Base-by-base conservation (phyloP, 306 rosid species). In the Medicago lupulina region DNA sequence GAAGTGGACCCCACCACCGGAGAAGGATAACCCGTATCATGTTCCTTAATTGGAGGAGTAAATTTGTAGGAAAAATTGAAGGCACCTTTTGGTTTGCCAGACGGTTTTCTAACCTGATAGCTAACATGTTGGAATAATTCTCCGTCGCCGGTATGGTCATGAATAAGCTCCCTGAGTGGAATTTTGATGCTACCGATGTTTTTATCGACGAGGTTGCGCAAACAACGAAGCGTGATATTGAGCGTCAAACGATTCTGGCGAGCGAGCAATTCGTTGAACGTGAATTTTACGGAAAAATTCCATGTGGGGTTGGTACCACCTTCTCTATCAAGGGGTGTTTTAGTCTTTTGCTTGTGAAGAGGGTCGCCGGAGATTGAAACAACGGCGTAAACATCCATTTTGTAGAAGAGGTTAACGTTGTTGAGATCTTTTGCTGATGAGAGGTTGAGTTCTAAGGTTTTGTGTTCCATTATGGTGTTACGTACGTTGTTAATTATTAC, bases 311-410 rank as follows among this genome's bases (percentile, higher is more conserved):
- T 55, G 28, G 57, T 72, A 14, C 96, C 96, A 8, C 85, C 80
- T 36, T 65, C 79, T 9, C 44, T 47, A 75, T 82, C 75, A 1
- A 87, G 78, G 11, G 81, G 68, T 49, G 97, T 85, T 61, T 83
- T 84, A 60, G 55, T 47, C 19, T 47, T 74, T n/a, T 84, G 88
- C 5, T 16, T 40, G 23, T 41, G 7, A 4, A 6, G 12, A 4
- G 73, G 18, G 12, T 83, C 86, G 34, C 89, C 97, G 64, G 81
- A 18, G 90, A 93, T 68, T 0, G 86, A 78, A 70, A 84, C 87
- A 79, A 86, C 89, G 57, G 81, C 93, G 85, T 89, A 93, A 0
- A 86, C 96, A 17, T 89, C 84, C 91, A 89, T 89, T 81, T 85
- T 88, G 19, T 83, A 50, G 44, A 93, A 18, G 28, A 85, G 64